phyloP scores from a whole-genome alignment of 169 alveolate species.

The Cryptosporidium viatorum region DNA sequence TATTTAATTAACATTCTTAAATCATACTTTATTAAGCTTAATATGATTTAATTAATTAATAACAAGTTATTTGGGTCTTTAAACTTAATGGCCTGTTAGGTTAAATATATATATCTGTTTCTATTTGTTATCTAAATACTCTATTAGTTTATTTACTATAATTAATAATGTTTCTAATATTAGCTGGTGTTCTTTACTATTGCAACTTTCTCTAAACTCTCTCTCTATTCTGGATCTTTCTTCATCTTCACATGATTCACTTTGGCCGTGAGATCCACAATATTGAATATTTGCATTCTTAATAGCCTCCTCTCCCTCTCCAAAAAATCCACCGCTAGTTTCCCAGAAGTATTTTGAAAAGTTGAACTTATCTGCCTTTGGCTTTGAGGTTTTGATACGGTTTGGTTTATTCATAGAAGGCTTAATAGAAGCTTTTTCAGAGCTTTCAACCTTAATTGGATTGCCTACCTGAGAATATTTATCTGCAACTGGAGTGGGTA shows the following conservation, averaged over 20 bases:
- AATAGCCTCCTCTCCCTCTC: neutral
- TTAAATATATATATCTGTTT: neutral
- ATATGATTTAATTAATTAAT: neutral
- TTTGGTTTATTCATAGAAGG: neutral
- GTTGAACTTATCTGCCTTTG: neutral
- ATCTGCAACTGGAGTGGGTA: neutral
- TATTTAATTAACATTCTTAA: neutral
- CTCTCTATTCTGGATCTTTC: neutral
- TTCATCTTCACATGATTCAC: neutral
- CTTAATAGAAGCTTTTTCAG: neutral
- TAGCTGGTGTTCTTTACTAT: constrained; percentile 23
- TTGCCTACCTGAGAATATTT: neutral
- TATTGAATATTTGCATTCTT: neutral
- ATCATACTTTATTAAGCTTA: neutral
- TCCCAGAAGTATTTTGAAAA: constrained; percentile 38
- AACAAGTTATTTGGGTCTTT: neutral
- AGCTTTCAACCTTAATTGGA: neutral
- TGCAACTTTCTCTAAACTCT: neutral
- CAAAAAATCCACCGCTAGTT: constrained; percentile 4
- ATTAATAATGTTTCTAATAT: constrained; percentile 13
- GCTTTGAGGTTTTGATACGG: neutral
- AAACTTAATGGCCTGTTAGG: neutral
- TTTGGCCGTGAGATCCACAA: neutral
- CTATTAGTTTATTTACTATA: constrained; percentile 25
- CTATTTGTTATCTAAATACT: constrained; percentile 7